These are phyloP conservation scores for Elsinoe ampelina DNA, from an alignment of 2,329 filamentous ascomycete species.

Conservation along the genomic window DNA sequence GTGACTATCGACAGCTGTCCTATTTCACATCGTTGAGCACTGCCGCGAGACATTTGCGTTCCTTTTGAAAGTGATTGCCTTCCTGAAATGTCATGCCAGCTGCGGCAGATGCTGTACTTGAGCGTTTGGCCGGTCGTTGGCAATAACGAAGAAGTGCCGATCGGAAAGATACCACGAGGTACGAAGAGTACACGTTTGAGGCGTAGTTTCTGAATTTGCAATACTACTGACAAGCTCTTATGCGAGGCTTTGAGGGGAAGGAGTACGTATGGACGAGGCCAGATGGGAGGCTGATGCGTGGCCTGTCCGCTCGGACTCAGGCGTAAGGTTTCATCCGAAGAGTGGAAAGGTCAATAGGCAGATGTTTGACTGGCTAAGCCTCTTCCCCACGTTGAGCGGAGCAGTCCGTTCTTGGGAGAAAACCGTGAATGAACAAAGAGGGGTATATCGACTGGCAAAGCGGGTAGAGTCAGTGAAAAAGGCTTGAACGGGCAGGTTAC, in stretches of 20 bases:
- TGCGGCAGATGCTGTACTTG: not conserved
- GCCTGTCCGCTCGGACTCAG: not conserved
- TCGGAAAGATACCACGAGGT: not conserved
- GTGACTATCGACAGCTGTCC: not conserved
- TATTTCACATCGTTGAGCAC: not conserved
- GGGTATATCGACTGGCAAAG: conserved; percentile 3
- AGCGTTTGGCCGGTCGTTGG: not conserved
- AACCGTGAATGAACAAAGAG: not conserved
- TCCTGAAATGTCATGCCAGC: conserved; percentile 7
- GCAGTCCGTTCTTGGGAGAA: not conserved
- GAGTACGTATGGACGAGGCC: not conserved
- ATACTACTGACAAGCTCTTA: not conserved
- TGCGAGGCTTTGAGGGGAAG: not conserved
- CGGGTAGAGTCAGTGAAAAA: conserved; percentile 2
- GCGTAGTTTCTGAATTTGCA: not conserved
- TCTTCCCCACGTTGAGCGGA: not conserved
- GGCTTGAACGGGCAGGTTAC: not conserved
- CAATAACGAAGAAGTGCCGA: conserved; percentile 2
- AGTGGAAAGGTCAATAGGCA: not conserved
- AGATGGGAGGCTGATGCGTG: conserved; percentile 10
- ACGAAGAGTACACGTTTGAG: conserved; percentile 5
- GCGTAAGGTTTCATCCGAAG: not conserved
- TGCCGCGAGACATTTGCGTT: not conserved
- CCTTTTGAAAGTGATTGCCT: not conserved
- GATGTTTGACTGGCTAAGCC: not conserved